phyloP scores from a whole-genome alignment of 306 rosid genomes.

The Quercus suber region DNA sequence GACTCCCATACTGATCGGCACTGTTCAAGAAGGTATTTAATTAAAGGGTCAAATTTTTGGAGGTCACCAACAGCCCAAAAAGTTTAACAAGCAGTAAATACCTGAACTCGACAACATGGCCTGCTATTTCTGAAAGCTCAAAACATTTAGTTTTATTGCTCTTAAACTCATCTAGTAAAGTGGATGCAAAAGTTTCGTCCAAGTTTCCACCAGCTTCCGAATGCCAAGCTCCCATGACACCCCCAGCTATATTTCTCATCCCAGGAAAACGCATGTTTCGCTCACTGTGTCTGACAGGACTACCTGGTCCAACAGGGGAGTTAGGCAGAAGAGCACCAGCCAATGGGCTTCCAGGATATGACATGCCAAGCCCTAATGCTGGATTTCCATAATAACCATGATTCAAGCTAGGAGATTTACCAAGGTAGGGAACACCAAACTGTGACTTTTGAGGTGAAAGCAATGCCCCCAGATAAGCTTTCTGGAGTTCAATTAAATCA shows the following conservation, averaged over 20 bases:
- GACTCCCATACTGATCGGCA: constrained; percentile 93
- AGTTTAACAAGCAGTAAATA: constrained; percentile 19
- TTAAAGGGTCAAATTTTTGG: not conserved
- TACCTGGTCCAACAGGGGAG: constrained; percentile 86
- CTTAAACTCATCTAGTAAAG: constrained; percentile 85
- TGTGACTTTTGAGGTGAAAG: constrained; percentile 85
- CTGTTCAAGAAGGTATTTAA: constrained; percentile 37
- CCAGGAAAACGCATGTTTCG: constrained; percentile 72
- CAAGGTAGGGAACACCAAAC: constrained; percentile 55
- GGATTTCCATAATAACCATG: constrained; percentile 83
- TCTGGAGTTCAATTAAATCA: constrained; percentile 77
- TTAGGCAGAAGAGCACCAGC: constrained; percentile 58
- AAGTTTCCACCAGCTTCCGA: constrained; percentile 60
- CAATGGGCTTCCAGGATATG: constrained; percentile 89
- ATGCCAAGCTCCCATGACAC: constrained; percentile 77
- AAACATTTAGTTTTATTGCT: constrained; percentile 80
- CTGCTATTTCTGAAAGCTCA: constrained; percentile 77
- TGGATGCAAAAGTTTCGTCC: constrained; percentile 69
- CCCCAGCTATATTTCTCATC: constrained; percentile 74
- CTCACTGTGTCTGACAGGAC: constrained; percentile 86
- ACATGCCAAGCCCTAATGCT: constrained; percentile 66
- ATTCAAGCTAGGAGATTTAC: constrained; percentile 67
- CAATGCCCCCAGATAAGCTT: constrained; percentile 73
- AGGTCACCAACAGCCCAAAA: constrained; percentile 14
- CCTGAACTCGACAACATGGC: constrained; percentile 83